Base-by-base conservation (phyloP, 495 filamentous ascomycete species). In the Xylaria acuta region DNA sequence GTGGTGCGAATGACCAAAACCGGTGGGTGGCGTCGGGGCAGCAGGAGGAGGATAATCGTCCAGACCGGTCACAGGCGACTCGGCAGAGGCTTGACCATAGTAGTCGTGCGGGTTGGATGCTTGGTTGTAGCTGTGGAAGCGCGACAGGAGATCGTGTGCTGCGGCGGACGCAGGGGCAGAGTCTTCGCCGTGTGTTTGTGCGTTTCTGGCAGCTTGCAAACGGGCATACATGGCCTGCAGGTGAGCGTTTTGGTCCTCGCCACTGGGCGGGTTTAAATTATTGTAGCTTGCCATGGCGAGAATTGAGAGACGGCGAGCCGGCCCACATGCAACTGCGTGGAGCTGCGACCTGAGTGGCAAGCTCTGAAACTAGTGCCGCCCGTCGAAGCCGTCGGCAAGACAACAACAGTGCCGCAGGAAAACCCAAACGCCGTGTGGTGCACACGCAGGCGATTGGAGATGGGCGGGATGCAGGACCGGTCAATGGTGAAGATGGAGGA, bases 11-110 rank as follows among this genome's bases (percentile, higher is more conserved):
- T 81, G 77, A 49, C 70, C 69, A 64, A 83, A 84, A 67, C 77
- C 79, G 71, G 70, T 74, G 30, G 80, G 81, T 9, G 85, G 85
- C 11, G 85, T 84, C 32, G 85, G 85, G 18, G 85, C 83, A 56
- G 84, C 85, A 45, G 84, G 81, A 66, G 84, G 85, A 47, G 82
- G 76, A 53, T 83, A 83, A 47, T 82, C 82, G 70, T 80, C 78
- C 30, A 77, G 20, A 53, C 72, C 77, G 63, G 63, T 73, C 11
- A 75, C 64, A 67, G 83, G 82, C 45, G 82, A 81, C 45, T 84
- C 80, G 38, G 77, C 73, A 60, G 73, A 62, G 18, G 75, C 76
- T 64, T 81, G 80, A 51, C 79, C 78, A 63, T 84, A 85, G 70
- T 76, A 84, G 36, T 76, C 75, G 43, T 76, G 76, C 11, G 81